Percentiles rank a stretch among this genome's conserved stretches.
These are phyloP conservation scores for Sclerotinia subarctica DNA, from an alignment of 2,329 filamentous ascomycete genomes.

Conservation along the genomic window DNA sequence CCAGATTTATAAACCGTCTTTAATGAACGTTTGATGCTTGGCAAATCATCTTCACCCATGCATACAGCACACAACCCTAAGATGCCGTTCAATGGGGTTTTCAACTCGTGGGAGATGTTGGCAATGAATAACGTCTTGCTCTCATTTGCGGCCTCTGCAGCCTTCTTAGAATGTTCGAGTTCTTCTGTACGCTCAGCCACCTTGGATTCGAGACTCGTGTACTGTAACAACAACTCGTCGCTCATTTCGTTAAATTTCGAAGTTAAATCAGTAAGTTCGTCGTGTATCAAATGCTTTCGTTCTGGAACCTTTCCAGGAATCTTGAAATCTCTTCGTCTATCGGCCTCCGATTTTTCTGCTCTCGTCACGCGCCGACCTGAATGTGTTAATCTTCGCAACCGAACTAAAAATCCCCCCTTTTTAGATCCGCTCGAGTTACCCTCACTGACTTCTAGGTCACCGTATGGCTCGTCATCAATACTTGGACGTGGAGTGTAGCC, in stretches of 20 bases:
- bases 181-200: constrained; percentile 80
- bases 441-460: constrained; percentile 28
- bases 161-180: constrained; percentile 84
- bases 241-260: constrained; percentile 21
- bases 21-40: constrained; percentile 75
- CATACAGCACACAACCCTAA: constrained; percentile 91
- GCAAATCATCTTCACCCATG: constrained; percentile 83
- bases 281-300: constrained; percentile 70
- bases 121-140: constrained; percentile 98
- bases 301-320: constrained; percentile 82
- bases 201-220: constrained; percentile 77
- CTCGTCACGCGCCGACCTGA: constrained; percentile 31
- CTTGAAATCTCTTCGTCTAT: constrained; percentile 56
- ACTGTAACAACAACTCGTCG: constrained; percentile 68
- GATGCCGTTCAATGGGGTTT: constrained; percentile 86
- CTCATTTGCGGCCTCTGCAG: constrained; percentile 90
- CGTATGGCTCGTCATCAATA: constrained; percentile 26
- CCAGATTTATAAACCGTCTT: constrained; percentile 87
- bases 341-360: constrained; percentile 43
- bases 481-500: constrained; percentile 37
- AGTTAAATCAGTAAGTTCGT: constrained; percentile 70
- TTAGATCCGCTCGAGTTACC: constrained; percentile 33
- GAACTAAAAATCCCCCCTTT: constrained; percentile 35
- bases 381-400: constrained; percentile 32
- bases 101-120: constrained; percentile 64